Conservation (phyloP, 2,329 filamentous ascomycete genomes). For the Domatiomyces catenatus region DNA sequence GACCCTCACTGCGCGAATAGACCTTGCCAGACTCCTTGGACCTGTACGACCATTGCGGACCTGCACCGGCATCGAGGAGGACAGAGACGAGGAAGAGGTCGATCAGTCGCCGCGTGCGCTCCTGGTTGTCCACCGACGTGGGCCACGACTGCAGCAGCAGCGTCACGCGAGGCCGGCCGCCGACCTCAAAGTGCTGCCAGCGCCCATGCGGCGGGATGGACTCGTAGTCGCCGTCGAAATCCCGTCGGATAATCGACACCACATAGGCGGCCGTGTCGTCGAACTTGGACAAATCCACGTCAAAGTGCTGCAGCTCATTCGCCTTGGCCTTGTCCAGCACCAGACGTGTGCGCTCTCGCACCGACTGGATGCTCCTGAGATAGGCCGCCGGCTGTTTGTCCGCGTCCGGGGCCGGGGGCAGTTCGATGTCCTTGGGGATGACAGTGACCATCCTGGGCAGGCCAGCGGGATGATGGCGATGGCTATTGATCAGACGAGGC, state of each 20-base stretch:
- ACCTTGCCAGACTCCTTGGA: constrained; percentile 72
- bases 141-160: constrained; percentile 34
- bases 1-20: constrained; percentile 73
- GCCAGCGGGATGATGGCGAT: neutral
- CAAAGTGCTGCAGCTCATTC: constrained; percentile 71
- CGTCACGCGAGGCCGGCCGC: constrained; percentile 35
- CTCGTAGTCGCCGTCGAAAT: constrained; percentile 52
- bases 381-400: constrained; percentile 78
- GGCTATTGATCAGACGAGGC: constrained; percentile 12
- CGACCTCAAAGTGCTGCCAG: constrained; percentile 50
- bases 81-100: constrained; percentile 49
- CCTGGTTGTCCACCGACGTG: constrained; percentile 47
- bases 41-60: constrained; percentile 82
- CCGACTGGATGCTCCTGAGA: constrained; percentile 73
- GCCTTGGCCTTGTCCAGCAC: constrained; percentile 61
- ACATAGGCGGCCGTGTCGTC: constrained; percentile 71
- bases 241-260: constrained; percentile 82
- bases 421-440: constrained; percentile 55
- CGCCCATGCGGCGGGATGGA: constrained; percentile 66
- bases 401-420: constrained; percentile 76
- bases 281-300: constrained; percentile 76
- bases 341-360: constrained; percentile 62
- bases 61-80: constrained; percentile 58
- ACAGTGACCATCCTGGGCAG: constrained; percentile 8
- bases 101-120: constrained; percentile 39